A percentile compares a stretch with the other conserved stretches of the same genome.
Conservation (phyloP, 306 rosid species). For the Cucurbita ficifolia region DNA sequence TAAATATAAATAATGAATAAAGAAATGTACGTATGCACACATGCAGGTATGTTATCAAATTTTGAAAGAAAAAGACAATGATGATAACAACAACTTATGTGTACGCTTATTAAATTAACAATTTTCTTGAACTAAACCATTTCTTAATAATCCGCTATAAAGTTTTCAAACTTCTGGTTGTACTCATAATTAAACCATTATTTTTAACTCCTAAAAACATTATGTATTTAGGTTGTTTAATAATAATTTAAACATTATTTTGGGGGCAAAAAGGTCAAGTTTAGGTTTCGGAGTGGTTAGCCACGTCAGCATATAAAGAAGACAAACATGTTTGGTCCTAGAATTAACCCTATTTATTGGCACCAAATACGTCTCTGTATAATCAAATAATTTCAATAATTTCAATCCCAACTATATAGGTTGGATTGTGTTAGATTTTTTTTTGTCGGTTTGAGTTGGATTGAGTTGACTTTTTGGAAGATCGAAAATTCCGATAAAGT, state of each 20-base stretch:
- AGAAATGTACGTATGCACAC: background rate
- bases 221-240: too few species aligned
- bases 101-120: background rate
- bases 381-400: too few species aligned
- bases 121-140: background rate
- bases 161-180: background rate
- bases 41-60: background rate
- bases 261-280: background rate
- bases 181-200: background rate
- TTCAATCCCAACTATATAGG: too few species aligned
- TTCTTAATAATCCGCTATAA: background rate
- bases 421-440: too few species aligned
- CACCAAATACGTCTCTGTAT: too few species aligned
- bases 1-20: background rate
- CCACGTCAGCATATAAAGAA: background rate
- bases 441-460: too few species aligned
- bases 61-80: background rate
- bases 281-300: background rate
- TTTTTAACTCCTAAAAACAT: background rate
- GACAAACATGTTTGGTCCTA: background rate
- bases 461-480: too few species aligned
- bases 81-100: background rate
- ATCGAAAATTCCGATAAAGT: too few species aligned
- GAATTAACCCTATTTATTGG: background rate
- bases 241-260: background rate